Evolutionary conservation across 768 basidiomycete genomes (phyloP).

Genomic region (Lentinula sp.): DNA sequence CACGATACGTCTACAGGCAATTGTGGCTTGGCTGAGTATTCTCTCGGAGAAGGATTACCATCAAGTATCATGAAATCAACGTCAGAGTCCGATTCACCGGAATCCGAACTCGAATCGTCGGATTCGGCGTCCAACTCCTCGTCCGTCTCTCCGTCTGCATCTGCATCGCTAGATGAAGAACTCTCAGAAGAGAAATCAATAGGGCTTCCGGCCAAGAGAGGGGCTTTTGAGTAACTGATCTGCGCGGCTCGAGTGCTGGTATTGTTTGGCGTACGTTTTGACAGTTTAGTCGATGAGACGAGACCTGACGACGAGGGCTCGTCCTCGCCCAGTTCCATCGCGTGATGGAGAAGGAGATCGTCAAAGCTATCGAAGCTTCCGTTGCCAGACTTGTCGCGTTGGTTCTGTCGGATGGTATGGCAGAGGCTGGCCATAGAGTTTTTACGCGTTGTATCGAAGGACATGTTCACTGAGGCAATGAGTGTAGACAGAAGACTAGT

Average conservation of each 20-base stretch:
- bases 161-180: not conserved
- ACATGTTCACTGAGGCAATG: not conserved
- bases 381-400: not conserved
- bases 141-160: not conserved
- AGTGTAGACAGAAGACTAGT: not conserved
- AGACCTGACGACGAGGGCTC: not conserved
- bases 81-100: slow-evolving; percentile 17
- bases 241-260: not conserved
- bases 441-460: not conserved
- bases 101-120: slow-evolving; percentile 11
- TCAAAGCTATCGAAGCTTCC: not conserved
- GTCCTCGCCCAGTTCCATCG: not conserved
- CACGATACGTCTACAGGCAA: not conserved
- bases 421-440: slow-evolving; percentile 2
- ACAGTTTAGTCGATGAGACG: not conserved
- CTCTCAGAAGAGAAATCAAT: not conserved
- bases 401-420: not conserved
- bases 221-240: not conserved
- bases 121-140: not conserved
- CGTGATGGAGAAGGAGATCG: not conserved
- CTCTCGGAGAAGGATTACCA: not conserved
- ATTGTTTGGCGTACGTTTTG: not conserved
- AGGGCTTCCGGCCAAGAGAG: not conserved
- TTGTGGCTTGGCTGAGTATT: not conserved
- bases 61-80: slow-evolving; percentile 12